A percentile compares a stretch with the other conserved stretches of the same genome.
These are phyloP conservation scores for Aspergillus ostianus DNA, from an alignment of 495 filamentous ascomycete species.

Conservation along the genomic window DNA sequence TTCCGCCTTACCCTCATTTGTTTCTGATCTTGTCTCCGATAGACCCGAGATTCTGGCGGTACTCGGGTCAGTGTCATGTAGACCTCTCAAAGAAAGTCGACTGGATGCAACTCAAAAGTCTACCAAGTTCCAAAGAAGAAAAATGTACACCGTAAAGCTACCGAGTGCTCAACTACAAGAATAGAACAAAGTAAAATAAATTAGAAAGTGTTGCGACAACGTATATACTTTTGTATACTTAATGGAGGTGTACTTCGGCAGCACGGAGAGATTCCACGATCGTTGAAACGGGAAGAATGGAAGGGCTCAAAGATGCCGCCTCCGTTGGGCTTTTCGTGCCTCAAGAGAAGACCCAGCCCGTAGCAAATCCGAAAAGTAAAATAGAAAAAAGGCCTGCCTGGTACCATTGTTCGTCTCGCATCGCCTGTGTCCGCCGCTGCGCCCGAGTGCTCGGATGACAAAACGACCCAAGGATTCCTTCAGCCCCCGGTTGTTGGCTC, in stretches of 20 bases:
- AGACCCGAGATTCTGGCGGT: neutral
- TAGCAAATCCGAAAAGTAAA: slow-evolving; percentile 1
- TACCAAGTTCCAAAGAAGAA: neutral
- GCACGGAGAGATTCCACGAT: slow-evolving; percentile 5
- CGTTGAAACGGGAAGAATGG: neutral
- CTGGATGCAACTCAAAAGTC: neutral
- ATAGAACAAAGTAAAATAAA: no score
- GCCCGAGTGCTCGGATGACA: slow-evolving; percentile 14
- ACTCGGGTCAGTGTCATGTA: slow-evolving; percentile 1
- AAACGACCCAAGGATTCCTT: slow-evolving; percentile 16
- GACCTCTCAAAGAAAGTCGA: neutral
- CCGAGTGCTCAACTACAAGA: neutral
- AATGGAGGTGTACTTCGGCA: neutral
- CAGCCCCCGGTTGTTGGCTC: slow-evolving; percentile 9
- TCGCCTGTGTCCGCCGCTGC: slow-evolving; percentile 10
- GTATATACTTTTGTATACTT: no score
- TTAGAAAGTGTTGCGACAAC: no score
- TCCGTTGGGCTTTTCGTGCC: slow-evolving; percentile 1
- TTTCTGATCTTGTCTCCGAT: neutral
- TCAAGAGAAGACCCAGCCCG: slow-evolving; percentile 1
- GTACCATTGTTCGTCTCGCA: slow-evolving; percentile 9
- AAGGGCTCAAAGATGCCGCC: slow-evolving; percentile 1
- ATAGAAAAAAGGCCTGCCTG: slow-evolving; percentile 1
- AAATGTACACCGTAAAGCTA: neutral
- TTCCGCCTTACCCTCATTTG: neutral